Conservation (phyloP, 768 basidiomycete species). For the Dentipellis fragilis region DNA sequence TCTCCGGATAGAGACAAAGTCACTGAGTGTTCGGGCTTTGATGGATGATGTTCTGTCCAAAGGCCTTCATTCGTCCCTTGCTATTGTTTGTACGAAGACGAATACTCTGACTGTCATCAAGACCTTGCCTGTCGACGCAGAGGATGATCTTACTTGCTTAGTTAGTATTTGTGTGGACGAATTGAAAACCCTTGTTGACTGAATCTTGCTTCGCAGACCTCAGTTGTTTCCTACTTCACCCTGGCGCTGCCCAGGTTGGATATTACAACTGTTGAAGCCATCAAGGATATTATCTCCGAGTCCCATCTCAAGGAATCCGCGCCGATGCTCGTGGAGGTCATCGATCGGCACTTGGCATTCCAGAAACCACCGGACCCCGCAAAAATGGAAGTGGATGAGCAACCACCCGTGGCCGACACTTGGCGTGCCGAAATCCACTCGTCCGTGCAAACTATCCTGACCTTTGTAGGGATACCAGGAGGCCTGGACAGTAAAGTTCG, state of each 20-base stretch:
- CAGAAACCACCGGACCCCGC: not conserved
- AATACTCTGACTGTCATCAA: conserved; percentile 7
- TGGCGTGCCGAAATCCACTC: not conserved
- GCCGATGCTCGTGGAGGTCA: not conserved
- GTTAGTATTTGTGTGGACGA: conserved; percentile 4
- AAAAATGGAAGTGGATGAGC: not conserved
- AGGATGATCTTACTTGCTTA: conserved; percentile 5
- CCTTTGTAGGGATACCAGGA: not conserved
- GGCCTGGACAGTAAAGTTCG: not conserved
- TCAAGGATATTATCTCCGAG: not conserved
- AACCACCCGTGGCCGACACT: too few relatives aligned
- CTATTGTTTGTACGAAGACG: conserved; percentile 2
- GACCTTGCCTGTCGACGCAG: conserved; percentile 1
- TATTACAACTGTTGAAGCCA: not conserved
- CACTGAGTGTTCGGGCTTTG: not conserved
- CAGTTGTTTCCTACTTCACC: not conserved
- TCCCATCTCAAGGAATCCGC: not conserved
- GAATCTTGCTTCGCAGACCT: not conserved
- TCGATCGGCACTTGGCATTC: not conserved
- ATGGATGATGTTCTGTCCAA: conserved; percentile 4
- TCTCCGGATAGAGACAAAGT: conserved; percentile 1
- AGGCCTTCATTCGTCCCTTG: not conserved
- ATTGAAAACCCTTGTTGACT: not conserved
- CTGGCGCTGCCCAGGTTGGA: not conserved
- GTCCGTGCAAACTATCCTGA: not conserved